Conservation (phyloP, 352 stramenopile species). For the Blastocystis sp. region DNA sequence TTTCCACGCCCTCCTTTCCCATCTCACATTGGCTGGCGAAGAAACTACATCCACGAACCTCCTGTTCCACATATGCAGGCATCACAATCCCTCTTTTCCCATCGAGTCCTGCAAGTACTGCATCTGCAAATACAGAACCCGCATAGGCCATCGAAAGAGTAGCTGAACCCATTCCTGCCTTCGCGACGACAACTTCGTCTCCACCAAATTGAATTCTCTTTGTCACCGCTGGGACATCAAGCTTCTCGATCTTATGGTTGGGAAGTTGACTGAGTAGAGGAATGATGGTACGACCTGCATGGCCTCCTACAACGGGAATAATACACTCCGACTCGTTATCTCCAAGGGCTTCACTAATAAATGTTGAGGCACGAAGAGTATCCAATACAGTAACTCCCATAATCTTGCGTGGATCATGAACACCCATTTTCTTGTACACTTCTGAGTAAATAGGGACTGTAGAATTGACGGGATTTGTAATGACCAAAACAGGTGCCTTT, state of each 20-base stretch:
- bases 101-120: constrained; percentile 85
- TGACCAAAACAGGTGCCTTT: constrained; percentile 88
- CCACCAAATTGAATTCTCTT: constrained; percentile 88
- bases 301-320: constrained; percentile 91
- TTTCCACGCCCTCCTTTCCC: constrained; percentile 86
- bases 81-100: constrained; percentile 86
- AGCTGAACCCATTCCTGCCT: constrained; percentile 81
- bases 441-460: constrained; percentile 98
- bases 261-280: constrained; percentile 88
- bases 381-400: constrained; percentile 26
- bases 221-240: constrained; percentile 85
- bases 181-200: constrained; percentile 90
- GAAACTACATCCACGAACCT: constrained; percentile 85
- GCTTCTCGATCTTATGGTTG: constrained; percentile 83
- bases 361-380: not conserved
- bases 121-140: constrained; percentile 83
- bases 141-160: constrained; percentile 98
- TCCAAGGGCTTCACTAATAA: not conserved
- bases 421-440: constrained; percentile 86
- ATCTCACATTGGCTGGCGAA: constrained; percentile 77
- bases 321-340: constrained; percentile 68
- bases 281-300: constrained; percentile 97
- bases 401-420: constrained; percentile 64
- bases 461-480: constrained; percentile 98
- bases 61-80: constrained; percentile 92